phyloP scores from a whole-genome alignment of 805 yeast genomes.

The Schizosaccharomyces pombe region DNA sequence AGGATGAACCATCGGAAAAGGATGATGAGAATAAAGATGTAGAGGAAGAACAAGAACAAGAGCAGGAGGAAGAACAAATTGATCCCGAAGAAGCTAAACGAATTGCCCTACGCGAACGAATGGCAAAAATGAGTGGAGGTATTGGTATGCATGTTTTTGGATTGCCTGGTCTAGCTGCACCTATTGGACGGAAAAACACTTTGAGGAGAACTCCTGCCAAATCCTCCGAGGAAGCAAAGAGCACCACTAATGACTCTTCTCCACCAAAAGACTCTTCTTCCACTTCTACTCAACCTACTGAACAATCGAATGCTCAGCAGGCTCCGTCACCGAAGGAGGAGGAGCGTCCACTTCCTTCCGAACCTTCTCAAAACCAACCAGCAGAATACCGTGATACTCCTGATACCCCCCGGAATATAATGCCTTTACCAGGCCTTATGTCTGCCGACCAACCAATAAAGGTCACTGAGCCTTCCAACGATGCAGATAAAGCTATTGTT shows the following conservation, averaged over 20 bases:
- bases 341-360: constrained; percentile 12
- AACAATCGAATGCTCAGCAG: no score
- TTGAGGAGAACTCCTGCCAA: not conserved
- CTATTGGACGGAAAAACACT: not conserved
- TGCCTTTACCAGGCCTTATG: no score
- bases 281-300: no score
- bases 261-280: no score
- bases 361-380: no score
- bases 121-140: constrained; percentile 89
- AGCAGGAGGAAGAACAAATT: not conserved
- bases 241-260: no score
- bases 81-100: constrained; percentile 23
- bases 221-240: not conserved
- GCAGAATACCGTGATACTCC: no score
- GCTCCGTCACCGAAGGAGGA: constrained; percentile 12
- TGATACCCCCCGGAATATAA: no score
- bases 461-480: no score
- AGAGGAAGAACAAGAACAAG: not conserved
- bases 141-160: constrained; percentile 29
- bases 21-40: not conserved
- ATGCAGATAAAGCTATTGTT: no score
- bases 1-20: constrained; percentile 15
- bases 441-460: no score
- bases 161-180: constrained; percentile 6
- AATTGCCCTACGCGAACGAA: constrained; percentile 60